Base-by-base conservation (phyloP, 1,139 yeast genomes). In the Diutina sp. region DNA sequence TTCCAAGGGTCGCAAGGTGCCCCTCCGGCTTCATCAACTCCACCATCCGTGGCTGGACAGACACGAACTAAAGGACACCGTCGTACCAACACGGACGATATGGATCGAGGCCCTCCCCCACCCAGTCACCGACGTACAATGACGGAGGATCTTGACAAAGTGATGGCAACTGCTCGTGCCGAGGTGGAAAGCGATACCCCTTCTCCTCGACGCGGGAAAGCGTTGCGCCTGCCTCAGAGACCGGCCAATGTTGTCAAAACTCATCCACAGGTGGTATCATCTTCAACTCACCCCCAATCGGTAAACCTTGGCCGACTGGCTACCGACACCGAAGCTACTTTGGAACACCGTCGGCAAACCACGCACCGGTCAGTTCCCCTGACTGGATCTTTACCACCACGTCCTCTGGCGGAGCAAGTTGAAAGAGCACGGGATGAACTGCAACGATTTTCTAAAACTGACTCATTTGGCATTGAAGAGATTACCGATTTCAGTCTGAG, bases 131-230 rank as follows among this genome's bases (percentile, higher is more conserved):
- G 46, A 9, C 46, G 21, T 18, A 30, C 44, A 11, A 30, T 50
- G 44, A 50, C 53, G 8, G 53, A 50, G 16, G 53, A 50, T n/a
- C 32, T 50, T 16, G 53, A 50, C 25, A 50, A 50, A 12, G 29
- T 50, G 9, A 50, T 50, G 53, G 53, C 30, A 4, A 50, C 53
- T n/a, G 53, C 53, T 6, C 21, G 53, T 11, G 53, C 53, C n/a
- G 53, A 50, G 21, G 53, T 38, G 4, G 48, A 46, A 25, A 18
- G n/a, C n/a, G 48, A 46, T 44, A 18, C 18, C 25, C 46, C 8
- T 6, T 21, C 46, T 9, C 18, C 25, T 7, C 18, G 25, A 7
- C 25, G 25, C 3, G 25, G 25, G 4, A 44, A 44, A 18, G 46
- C 25, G 16, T 7, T 16, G 5, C 46, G 46, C n/a, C 46, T 44